Base-by-base conservation (phyloP, 495 filamentous ascomycete genomes). In the Penicillium desertorum region DNA sequence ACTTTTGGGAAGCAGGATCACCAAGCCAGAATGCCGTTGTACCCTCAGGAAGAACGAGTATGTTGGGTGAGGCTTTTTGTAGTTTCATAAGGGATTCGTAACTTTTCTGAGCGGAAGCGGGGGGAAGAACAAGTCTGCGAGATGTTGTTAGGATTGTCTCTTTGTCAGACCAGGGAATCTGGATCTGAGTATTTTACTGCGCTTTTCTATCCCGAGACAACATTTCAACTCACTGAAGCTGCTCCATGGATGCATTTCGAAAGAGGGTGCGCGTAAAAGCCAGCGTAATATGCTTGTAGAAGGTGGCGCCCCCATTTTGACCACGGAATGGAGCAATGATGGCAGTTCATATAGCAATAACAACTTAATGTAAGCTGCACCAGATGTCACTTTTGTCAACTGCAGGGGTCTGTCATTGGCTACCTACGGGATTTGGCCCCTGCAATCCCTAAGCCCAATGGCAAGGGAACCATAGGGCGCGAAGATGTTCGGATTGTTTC, bases 21-120 rank as follows among this genome's bases (percentile, higher is more conserved):
- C 57, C 57, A 2, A 53, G 5, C 57, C 50, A 54, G 17, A 59
- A 48, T 6, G 42, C 50, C 19, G 8, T 46, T 10, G 49, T 47
- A 29, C 34, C 43, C 14, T 54, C 43, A 3, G 23, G 37, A 20
- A 53, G 49, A 9, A 8, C 14, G 14, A 53, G 17, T 41, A 47
- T 41, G 11, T 30, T 46, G 11, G 42, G 42, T 30, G 54, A 8
- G 29, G 39, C 6, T 5, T 29, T 46, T 46, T 11, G 16, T 7
- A 5, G 45, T 30, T 2, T 27, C 25, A 46, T 46, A 16, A 30
- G 45, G 45, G 45, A 25, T 29, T 46, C 45, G 45, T 46, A 46
- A 17, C 25, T 17, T 17, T 46, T 30, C 9, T 46, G 45, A 17
- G 45, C 45, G 14, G n/a, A 17, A 16, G 14, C 5, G 3, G 45